Evolutionary conservation across 495 filamentous ascomycete genomes (phyloP).

Genomic region (Bombardia bombarda): DNA sequence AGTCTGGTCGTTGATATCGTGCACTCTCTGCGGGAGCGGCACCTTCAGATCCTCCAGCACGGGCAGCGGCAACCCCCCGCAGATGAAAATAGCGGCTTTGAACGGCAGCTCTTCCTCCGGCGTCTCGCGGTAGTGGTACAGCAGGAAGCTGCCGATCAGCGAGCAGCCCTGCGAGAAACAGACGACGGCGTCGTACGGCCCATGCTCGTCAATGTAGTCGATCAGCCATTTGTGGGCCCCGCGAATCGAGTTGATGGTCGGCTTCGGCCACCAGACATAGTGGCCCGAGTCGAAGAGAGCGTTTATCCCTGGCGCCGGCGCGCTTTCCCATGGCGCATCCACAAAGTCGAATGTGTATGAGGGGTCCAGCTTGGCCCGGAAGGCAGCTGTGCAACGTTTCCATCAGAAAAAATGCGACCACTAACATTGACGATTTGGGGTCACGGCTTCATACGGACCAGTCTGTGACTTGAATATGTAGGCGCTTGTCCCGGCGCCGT

Average conservation of each 20-base stretch:
- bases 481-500: slow-evolving; percentile 54
- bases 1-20: slow-evolving; percentile 28
- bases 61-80: slow-evolving; percentile 42
- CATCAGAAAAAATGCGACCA: too few relatives aligned
- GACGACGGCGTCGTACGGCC: slow-evolving; percentile 54
- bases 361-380: slow-evolving; percentile 21
- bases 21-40: slow-evolving; percentile 33
- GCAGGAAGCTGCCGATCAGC: slow-evolving; percentile 38
- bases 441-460: slow-evolving; percentile 24
- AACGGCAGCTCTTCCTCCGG: slow-evolving; percentile 37
- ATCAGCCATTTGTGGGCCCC: slow-evolving; percentile 38
- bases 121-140: slow-evolving; percentile 29
- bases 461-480: slow-evolving; percentile 52
- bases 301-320: slow-evolving; percentile 45
- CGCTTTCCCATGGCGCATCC: slow-evolving; percentile 38
- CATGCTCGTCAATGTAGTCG: slow-evolving; percentile 37
- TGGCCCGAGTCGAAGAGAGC: slow-evolving; percentile 44
- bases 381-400: slow-evolving; percentile 15
- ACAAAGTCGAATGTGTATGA: slow-evolving; percentile 46
- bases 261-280: slow-evolving; percentile 37
- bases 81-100: slow-evolving; percentile 52
- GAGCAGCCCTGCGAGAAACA: slow-evolving; percentile 54
- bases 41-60: slow-evolving; percentile 47
- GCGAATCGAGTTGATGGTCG: slow-evolving; percentile 27
- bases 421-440: too few relatives aligned